phyloP scores from a whole-genome alignment of 2,329 filamentous ascomycete species.

The Ascochyta viciae-villosae region DNA sequence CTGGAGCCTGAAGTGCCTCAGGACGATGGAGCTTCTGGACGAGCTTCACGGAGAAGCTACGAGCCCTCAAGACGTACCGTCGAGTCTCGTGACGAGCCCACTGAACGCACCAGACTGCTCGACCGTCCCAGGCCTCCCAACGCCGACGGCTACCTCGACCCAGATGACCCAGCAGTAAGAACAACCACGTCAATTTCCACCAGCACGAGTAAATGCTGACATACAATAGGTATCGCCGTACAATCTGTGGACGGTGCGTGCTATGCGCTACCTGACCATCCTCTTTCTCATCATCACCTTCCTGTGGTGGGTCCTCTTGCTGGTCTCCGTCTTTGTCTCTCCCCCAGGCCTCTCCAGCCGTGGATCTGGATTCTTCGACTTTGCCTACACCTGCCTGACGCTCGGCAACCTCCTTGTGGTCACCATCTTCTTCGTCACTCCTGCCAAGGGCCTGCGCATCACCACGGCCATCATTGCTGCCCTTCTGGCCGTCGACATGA shows the following conservation, averaged over 20 bases:
- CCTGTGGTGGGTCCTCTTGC: slow-evolving; percentile 88
- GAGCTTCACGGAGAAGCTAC: slow-evolving; percentile 39
- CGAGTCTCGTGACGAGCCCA: slow-evolving; percentile 60
- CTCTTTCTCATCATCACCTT: slow-evolving; percentile 78
- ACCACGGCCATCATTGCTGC: slow-evolving; percentile 71
- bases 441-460: slow-evolving; percentile 79
- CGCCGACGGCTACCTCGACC: slow-evolving; percentile 72
- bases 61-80: slow-evolving; percentile 37
- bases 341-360: slow-evolving; percentile 84
- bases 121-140: slow-evolving; percentile 59
- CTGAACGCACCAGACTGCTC: slow-evolving; percentile 72
- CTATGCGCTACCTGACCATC: slow-evolving; percentile 78
- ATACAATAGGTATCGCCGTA: slow-evolving; percentile 74
- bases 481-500: slow-evolving; percentile 75
- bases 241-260: slow-evolving; percentile 90
- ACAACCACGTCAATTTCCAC: background rate
- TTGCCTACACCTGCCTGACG: slow-evolving; percentile 81
- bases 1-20: slow-evolving; percentile 29
- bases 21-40: slow-evolving; percentile 33
- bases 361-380: slow-evolving; percentile 91
- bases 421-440: slow-evolving; percentile 86
- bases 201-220: background rate
- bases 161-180: slow-evolving; percentile 80
- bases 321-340: slow-evolving; percentile 91
- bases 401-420: slow-evolving; percentile 76